A percentile compares a stretch with the other conserved stretches of the same genome.
Evolutionary conservation across 768 basidiomycete genomes (phyloP).

Genomic region (Boletus sp.): DNA sequence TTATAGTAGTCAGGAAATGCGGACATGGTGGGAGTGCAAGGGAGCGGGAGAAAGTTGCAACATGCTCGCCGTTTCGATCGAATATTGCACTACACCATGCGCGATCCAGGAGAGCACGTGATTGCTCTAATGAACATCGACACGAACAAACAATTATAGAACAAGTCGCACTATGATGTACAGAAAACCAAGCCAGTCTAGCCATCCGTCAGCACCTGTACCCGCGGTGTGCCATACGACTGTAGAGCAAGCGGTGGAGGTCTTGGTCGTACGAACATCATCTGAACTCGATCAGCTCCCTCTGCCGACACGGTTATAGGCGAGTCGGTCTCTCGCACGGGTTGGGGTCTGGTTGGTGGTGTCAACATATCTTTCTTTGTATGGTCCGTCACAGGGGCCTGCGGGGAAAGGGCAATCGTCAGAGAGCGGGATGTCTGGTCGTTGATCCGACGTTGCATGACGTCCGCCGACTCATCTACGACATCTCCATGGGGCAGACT

Average conservation of each 20-base stretch:
- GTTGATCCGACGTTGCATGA: neutral
- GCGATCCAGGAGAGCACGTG: slow-evolving; percentile 14
- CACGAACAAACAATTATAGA: neutral
- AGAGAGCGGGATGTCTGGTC: slow-evolving; percentile 14
- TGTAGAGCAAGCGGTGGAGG: slow-evolving; percentile 38
- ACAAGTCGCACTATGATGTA: neutral
- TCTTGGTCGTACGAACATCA: slow-evolving; percentile 39
- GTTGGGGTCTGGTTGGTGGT: slow-evolving; percentile 23
- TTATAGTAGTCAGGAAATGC: slow-evolving; percentile 79
- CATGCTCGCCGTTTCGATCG: slow-evolving; percentile 12
- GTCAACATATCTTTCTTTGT: slow-evolving; percentile 25
- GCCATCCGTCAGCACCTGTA: slow-evolving; percentile 20
- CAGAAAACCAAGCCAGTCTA: neutral
- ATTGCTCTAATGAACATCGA: slow-evolving; percentile 1
- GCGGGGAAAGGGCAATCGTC: slow-evolving; percentile 19
- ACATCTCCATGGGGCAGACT: neutral
- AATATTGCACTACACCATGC: neutral
- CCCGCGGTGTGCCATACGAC: slow-evolving; percentile 2
- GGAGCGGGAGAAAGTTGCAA: slow-evolving; percentile 3
- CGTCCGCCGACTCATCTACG: neutral
- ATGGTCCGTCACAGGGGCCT: slow-evolving; percentile 9
- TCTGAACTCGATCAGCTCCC: slow-evolving; percentile 16
- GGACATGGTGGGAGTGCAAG: slow-evolving; percentile 49
- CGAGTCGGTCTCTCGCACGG: slow-evolving; percentile 27
- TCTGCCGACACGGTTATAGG: slow-evolving; percentile 20